phyloP scores from a whole-genome alignment of 2,329 filamentous ascomycete genomes.

The Aspergillus sojae region DNA sequence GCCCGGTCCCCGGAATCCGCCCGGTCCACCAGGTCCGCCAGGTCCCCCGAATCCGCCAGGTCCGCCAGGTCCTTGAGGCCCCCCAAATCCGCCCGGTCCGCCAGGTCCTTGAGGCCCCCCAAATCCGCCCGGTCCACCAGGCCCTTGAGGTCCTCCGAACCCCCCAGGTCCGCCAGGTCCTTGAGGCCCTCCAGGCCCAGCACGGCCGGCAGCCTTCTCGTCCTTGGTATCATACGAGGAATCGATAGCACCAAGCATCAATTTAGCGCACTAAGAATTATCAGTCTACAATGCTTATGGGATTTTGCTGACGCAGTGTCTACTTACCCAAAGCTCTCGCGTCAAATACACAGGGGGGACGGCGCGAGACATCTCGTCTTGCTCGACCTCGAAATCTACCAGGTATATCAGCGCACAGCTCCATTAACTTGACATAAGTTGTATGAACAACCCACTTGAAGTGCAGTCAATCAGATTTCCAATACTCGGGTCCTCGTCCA shows the following conservation, averaged over 20 bases:
- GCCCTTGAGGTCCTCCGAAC: slow-evolving; percentile 25
- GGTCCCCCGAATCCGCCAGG: background rate
- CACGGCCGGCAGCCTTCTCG: slow-evolving; percentile 54
- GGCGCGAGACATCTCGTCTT: slow-evolving; percentile 65
- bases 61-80: too few species aligned
- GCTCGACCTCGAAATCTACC: slow-evolving; percentile 67
- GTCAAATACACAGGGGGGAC: slow-evolving; percentile 65
- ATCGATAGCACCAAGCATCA: slow-evolving; percentile 69
- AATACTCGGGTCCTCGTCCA: slow-evolving; percentile 66
- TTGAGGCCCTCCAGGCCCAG: slow-evolving; percentile 19
- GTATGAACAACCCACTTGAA: slow-evolving; percentile 56
- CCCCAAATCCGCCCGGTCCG: background rate
- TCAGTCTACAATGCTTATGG: slow-evolving; percentile 15
- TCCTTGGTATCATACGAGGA: slow-evolving; percentile 67
- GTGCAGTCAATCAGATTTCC: slow-evolving; percentile 68
- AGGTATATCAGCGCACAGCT: slow-evolving; percentile 19
- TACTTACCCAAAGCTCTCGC: slow-evolving; percentile 62
- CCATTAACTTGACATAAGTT: background rate
- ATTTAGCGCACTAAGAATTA: slow-evolving; percentile 57
- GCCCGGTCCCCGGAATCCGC: background rate
- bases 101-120: background rate
- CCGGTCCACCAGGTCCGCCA: too few species aligned
- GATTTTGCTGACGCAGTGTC: background rate
- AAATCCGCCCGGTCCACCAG: slow-evolving; percentile 8
- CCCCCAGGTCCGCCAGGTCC: background rate